Base-by-base conservation (phyloP, 805 yeast genomes). In the Yarrowia alimentaria region DNA sequence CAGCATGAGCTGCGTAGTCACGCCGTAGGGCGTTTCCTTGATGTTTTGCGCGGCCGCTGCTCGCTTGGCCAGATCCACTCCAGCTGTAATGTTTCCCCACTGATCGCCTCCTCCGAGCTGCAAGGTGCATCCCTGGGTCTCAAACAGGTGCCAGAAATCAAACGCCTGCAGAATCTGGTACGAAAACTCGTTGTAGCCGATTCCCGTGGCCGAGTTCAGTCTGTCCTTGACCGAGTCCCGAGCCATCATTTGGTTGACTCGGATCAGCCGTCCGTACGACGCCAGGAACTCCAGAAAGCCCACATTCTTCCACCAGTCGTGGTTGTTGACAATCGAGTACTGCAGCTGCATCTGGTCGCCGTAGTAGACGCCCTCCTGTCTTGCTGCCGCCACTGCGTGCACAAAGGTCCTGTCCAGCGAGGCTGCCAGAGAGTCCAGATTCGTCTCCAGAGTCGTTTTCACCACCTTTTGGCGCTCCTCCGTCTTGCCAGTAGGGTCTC, bases 41-140 rank as follows among this genome's bases (percentile, higher is more conserved):
- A 62, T 60, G 7, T 61, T n/a, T 13, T 33, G 32, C 10, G 13
- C 25, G 6, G 24, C 16, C 55, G 53, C 65, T 48, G 51, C 55
- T 33, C 56, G 29, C 12, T 34, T 51, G 14, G 52, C 25, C 53
- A 93, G 72, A 60, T 93, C 99, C 30, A 86, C 77, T 0, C 99
- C 99, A 0, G 98, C 97, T 1, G 95, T 87, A 54, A 93, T 93
- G 61, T 93, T 93, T 1, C 99, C 99, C 89, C 96, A 93, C 67
- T 93, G 99, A 64, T 93, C 99, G 62, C 85, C 89, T 5, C 99
- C 99, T 18, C 99, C 99, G 7, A 71, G 81, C 68, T 93, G 98
- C 11, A 89, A 67, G 33, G 74, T 72, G 33, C 90, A 90, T 3
- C 71, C 66, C 28, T 77, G 67, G 12, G 76, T 64, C 29, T 74